These are phyloP conservation scores for Teunomyces aglyptinius DNA, from an alignment of 805 yeast genomes.

Conservation along the genomic window DNA sequence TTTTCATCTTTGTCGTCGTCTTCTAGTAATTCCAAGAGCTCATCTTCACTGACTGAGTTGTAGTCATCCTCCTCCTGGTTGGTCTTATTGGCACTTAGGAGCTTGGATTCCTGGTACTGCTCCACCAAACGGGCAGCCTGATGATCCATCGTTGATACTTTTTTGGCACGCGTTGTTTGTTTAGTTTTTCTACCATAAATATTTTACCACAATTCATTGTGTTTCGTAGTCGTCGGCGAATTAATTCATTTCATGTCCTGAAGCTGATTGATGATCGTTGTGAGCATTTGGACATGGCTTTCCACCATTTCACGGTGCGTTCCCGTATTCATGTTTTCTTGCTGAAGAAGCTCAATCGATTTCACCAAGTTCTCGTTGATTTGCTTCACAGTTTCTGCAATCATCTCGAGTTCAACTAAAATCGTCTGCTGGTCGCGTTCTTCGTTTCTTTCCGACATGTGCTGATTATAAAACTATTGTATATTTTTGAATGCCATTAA, in stretches of 20 bases:
- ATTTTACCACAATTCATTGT: no score
- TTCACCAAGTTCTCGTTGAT: constrained; percentile 27
- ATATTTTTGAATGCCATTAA: neutral
- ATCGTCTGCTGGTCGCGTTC: constrained; percentile 22
- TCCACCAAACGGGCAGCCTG: constrained; percentile 38
- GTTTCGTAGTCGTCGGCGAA: neutral
- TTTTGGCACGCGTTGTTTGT: neutral
- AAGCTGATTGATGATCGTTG: constrained; percentile 13
- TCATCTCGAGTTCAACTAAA: constrained; percentile 33
- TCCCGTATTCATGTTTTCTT: neutral
- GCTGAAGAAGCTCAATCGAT: constrained; percentile 22
- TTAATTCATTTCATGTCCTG: neutral
- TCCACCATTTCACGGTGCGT: constrained; percentile 16
- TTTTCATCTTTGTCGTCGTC: constrained; percentile 41
- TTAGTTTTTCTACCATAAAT: neutral
- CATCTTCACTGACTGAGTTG: constrained; percentile 9
- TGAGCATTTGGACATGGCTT: constrained; percentile 16
- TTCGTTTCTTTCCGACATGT: constrained; percentile 2
- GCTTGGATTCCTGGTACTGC: constrained; percentile 43
- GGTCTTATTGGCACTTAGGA: constrained; percentile 21
- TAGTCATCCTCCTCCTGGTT: constrained; percentile 16
- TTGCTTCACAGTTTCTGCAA: constrained; percentile 28
- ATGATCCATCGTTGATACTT: constrained; percentile 25
- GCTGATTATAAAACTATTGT: neutral
- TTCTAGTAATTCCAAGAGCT: constrained; percentile 39